A percentile compares a stretch with the other conserved stretches of the same genome.
phyloP scores from a whole-genome alignment of 257 asterid genomes.

The Leptodermis oblonga region DNA sequence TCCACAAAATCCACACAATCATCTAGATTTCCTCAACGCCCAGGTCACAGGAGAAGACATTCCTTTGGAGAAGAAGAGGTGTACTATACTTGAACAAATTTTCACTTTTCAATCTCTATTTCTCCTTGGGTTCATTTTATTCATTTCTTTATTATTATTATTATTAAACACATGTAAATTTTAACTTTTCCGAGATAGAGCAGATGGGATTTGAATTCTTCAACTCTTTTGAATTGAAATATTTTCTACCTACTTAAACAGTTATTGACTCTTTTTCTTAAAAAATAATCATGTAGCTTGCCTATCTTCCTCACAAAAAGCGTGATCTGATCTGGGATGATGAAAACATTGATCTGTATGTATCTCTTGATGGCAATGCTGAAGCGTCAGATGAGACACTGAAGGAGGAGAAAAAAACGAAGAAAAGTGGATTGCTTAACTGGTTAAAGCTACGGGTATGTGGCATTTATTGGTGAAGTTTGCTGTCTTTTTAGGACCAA shows the following conservation, averaged over 20 bases:
- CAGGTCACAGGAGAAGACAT: conserved; percentile 84
- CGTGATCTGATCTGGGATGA: conserved; percentile 87
- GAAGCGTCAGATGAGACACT: conserved; percentile 56
- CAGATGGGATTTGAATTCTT: not conserved
- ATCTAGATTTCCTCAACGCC: conserved; percentile 67
- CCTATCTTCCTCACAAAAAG: conserved; percentile 98
- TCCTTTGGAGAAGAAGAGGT: conserved; percentile 99
- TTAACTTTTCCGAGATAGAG: not conserved
- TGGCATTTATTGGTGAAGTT: conserved; percentile 6
- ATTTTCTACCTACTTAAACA: not conserved
- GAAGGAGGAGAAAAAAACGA: conserved; percentile 74
- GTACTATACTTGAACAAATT: conserved; percentile 22
- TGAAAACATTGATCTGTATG: conserved; percentile 60
- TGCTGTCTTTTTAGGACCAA: not conserved
- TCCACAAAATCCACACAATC: conserved; percentile 84
- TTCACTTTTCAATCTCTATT: not conserved
- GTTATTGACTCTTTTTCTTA: not conserved
- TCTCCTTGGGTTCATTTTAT: not conserved
- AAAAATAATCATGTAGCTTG: conserved; percentile 56
- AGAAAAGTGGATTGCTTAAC: conserved; percentile 84
- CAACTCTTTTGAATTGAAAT: not conserved
- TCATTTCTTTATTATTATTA: too few species aligned
- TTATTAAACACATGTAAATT: not conserved
- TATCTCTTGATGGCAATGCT: conserved; percentile 60
- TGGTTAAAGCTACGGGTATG: conserved; percentile 93